Evolutionary conservation across 441 rosid genomes (phyloP).

Genomic region (Pelargonium cotyledonis): DNA sequence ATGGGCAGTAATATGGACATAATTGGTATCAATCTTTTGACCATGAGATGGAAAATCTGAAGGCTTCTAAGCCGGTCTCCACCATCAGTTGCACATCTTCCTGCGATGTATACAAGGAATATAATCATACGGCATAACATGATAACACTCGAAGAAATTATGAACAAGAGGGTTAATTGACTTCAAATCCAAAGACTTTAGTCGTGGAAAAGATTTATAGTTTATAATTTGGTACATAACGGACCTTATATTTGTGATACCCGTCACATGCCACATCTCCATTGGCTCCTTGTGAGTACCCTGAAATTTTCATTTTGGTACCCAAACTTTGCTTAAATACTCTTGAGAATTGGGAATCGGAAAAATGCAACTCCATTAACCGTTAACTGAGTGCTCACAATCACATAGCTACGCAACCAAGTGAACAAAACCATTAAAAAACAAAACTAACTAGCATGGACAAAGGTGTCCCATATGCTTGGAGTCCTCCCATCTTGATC

Average conservation of each 20-base stretch:
- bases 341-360: no score
- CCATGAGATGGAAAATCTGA: constrained; percentile 25
- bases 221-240: no score
- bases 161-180: no score
- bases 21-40: constrained; percentile 24
- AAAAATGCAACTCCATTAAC: no score
- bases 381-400: no score
- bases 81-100: constrained; percentile 22
- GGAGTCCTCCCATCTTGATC: constrained; percentile 27
- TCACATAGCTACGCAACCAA: not conserved
- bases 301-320: constrained; percentile 2
- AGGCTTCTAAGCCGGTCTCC: constrained; percentile 18
- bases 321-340: no score
- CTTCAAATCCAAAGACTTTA: no score
- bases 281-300: constrained; percentile 16
- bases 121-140: not conserved
- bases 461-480: constrained; percentile 18
- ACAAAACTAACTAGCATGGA: constrained; percentile 10
- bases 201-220: no score
- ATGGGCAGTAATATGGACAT: not conserved
- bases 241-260: constrained; percentile 24
- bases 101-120: not conserved
- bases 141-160: no score
- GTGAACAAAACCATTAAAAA: not conserved
- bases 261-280: constrained; percentile 25